Evolutionary conservation across 2,329 filamentous ascomycete species (phyloP).

Genomic region (Ramichloridium luteum): DNA sequence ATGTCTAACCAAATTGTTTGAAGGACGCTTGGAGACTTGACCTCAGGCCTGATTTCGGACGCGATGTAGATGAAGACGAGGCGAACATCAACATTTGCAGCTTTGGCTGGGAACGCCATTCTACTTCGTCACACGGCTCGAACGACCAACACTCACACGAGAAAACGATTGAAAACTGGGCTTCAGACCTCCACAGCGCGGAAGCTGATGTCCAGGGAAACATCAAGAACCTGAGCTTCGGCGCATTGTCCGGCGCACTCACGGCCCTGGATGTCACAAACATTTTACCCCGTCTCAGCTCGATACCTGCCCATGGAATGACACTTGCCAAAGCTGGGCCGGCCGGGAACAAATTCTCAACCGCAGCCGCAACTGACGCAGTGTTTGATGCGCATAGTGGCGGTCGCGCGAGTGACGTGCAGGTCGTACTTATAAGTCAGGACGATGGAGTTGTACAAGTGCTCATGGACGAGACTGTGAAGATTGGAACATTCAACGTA

Average conservation of each 20-base stretch:
- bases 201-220: no score
- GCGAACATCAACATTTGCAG: slow-evolving; percentile 6
- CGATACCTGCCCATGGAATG: slow-evolving; percentile 39
- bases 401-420: slow-evolving; percentile 7
- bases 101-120: slow-evolving; percentile 23
- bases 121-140: no score
- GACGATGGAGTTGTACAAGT: slow-evolving; percentile 14
- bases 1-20: no score
- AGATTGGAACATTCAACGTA: slow-evolving; percentile 16
- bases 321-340: slow-evolving; percentile 11
- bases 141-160: no score
- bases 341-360: slow-evolving; percentile 18
- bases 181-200: no score
- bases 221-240: no score
- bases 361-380: slow-evolving; percentile 16
- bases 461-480: slow-evolving; percentile 21
- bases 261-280: slow-evolving; percentile 64
- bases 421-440: slow-evolving; percentile 14
- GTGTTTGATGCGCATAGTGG: slow-evolving; percentile 15
- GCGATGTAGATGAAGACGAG: slow-evolving; percentile 4
- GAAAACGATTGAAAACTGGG: no score
- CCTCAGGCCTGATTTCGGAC: slow-evolving; percentile 8
- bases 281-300: slow-evolving; percentile 56
- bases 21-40: slow-evolving; percentile 14
- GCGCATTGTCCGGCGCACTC: slow-evolving; percentile 53